Percentiles rank a stretch among this genome's conserved stretches.
phyloP scores from a whole-genome alignment of 495 filamentous ascomycete species.

The Collariella sp. region DNA sequence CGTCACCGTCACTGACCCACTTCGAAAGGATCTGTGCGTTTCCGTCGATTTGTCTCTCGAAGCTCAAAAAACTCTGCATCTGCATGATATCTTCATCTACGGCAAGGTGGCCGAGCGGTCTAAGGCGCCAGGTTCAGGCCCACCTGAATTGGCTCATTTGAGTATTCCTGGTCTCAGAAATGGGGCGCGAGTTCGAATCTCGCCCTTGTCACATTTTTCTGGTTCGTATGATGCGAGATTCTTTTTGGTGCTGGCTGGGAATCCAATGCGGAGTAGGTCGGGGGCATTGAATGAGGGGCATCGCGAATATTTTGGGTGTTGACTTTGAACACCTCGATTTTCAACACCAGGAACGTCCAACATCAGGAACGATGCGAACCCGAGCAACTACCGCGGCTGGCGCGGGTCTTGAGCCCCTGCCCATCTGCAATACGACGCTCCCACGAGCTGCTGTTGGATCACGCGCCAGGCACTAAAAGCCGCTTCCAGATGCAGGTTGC shows the following conservation, averaged over 20 bases:
- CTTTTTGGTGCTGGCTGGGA: too few species aligned
- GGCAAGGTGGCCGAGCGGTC: slow-evolving; percentile 30
- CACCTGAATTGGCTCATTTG: slow-evolving; percentile 13
- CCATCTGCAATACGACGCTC: slow-evolving; percentile 7
- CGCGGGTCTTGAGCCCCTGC: background rate
- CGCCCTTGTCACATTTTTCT: slow-evolving; percentile 23
- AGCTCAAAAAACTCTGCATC: background rate
- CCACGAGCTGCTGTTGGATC: slow-evolving; percentile 8
- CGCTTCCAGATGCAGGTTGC: too few species aligned
- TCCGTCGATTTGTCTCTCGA: background rate
- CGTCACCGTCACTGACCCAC: background rate
- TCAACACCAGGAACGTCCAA: background rate
- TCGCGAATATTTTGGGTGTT: background rate
- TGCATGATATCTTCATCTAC: background rate
- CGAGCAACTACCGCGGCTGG: slow-evolving; percentile 10
- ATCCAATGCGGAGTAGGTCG: background rate
- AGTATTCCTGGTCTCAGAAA: slow-evolving; percentile 24
- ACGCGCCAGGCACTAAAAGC: slow-evolving; percentile 6
- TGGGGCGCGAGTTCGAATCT: slow-evolving; percentile 31
- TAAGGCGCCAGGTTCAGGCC: slow-evolving; percentile 29
- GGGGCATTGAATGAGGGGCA: slow-evolving; percentile 1
- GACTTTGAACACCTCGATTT: background rate
- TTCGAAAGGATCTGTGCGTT: background rate
- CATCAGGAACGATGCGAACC: background rate
- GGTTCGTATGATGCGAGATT: background rate